phyloP scores from a whole-genome alignment of 1,284 basidiomycete species.

The Cerioporus squamosus region DNA sequence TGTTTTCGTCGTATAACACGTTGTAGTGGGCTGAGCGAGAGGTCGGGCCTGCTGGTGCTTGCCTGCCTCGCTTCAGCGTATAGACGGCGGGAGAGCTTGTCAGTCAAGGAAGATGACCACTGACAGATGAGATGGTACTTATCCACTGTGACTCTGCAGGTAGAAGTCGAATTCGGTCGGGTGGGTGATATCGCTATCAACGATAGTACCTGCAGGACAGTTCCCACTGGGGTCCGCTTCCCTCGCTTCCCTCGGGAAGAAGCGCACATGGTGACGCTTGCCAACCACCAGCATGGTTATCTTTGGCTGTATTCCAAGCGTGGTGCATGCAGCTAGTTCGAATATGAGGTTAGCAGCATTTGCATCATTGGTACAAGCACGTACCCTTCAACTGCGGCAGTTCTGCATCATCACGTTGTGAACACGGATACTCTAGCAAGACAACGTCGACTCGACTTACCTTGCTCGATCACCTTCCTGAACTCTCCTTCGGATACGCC shows the following conservation, averaged over 20 bases:
- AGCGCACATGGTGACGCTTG: constrained; percentile 78
- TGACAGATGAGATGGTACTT: constrained; percentile 12
- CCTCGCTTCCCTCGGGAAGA: constrained; percentile 61
- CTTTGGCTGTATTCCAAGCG: constrained; percentile 58
- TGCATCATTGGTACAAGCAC: constrained; percentile 8
- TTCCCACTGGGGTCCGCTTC: constrained; percentile 73
- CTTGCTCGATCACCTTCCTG: constrained; percentile 63
- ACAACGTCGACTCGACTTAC: constrained; percentile 40
- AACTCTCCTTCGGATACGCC: constrained; percentile 85
- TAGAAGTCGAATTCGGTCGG: constrained; percentile 85
- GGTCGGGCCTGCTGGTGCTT: constrained; percentile 22
- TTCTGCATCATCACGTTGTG: constrained; percentile 41
- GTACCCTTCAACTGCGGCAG: constrained; percentile 60
- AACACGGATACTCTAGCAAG: background rate
- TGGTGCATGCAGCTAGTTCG: constrained; percentile 55
- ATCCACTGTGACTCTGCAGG: constrained; percentile 73
- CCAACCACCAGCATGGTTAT: constrained; percentile 81
- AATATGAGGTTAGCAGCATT: background rate
- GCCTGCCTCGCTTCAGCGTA: constrained; percentile 44
- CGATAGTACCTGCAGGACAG: constrained; percentile 75
- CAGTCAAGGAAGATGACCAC: background rate
- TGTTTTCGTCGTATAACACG: constrained; percentile 63
- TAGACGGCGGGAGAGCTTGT: constrained; percentile 18
- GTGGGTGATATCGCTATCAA: constrained; percentile 72
- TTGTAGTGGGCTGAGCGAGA: constrained; percentile 68